A percentile compares a stretch with the other conserved stretches of the same genome.
Evolutionary conservation across 1,284 basidiomycete genomes (phyloP).

Genomic region (Irpex lacteus): DNA sequence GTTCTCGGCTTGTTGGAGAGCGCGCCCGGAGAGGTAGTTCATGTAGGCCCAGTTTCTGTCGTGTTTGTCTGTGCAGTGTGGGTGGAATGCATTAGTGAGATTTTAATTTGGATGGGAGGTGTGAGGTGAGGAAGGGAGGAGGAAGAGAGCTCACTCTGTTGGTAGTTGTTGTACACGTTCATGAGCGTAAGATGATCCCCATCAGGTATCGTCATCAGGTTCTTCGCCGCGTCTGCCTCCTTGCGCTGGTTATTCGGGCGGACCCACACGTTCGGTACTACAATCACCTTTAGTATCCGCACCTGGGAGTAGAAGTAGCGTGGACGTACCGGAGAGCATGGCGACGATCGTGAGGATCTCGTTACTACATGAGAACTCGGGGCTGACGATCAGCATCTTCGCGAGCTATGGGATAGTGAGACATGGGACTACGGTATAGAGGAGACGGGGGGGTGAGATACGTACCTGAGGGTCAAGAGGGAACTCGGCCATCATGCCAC

Average conservation of each 20-base stretch:
- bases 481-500: conserved; percentile 96
- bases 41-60: conserved; percentile 93
- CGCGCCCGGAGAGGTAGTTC: conserved; percentile 85
- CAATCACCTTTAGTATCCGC: not conserved
- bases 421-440: not conserved
- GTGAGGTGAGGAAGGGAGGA: too few species aligned
- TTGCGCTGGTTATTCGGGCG: conserved; percentile 86
- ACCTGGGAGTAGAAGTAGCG: not conserved
- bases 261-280: conserved; percentile 93
- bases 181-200: conserved; percentile 95
- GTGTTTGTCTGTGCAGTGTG: conserved; percentile 60
- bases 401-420: conserved; percentile 55
- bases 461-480: conserved; percentile 92
- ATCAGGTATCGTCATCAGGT: conserved; percentile 86
- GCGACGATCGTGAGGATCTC: conserved; percentile 95
- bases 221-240: conserved; percentile 93
- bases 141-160: conserved; percentile 52
- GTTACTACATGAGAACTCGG: conserved; percentile 95
- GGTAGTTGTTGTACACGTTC: conserved; percentile 95
- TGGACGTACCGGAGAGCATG: conserved; percentile 82
- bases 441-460: not conserved
- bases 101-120: too few species aligned
- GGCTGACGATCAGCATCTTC: conserved; percentile 92
- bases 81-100: conserved; percentile 22
- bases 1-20: conserved; percentile 91